Evolutionary conservation across 2,329 filamentous ascomycete species (phyloP), one percentile per base, ranked within the genome.

Genomic region (Sphaceloma murrayae): DNA sequence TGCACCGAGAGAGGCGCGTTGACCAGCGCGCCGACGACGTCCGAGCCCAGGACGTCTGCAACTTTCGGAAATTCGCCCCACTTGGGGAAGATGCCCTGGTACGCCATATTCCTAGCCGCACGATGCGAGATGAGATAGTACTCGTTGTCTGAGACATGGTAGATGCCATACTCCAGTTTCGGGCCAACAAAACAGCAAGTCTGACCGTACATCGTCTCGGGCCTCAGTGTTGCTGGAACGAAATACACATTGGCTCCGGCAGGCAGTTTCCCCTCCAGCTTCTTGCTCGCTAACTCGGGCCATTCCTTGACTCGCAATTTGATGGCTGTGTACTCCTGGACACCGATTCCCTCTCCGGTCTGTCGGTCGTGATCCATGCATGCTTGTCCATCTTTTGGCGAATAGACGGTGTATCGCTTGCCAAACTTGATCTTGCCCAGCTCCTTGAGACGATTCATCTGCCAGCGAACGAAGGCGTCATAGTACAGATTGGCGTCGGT

Each of bases 161-260:
- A 95, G 51, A 98, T 68, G 40, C 89, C 89, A 58, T 98, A 98
- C 33, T 73, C 77, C 57, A 96, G 82, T 59, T 82, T 84, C 7
- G 91, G 89, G 3, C 87, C 85, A 36, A 98, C 85, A 55, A 96
- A 98, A 62, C 88, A 94, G 67, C 85, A 93, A 3, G 80, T 93
- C 65, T 96, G 91, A 30, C 93, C 93, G 61, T 96, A 98, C 89
- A 98, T 96, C 26, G 91, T 98, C 71, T 98, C 91, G 2, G 91
- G 86, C 50, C 91, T 76, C 49, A 98, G 74, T 45, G 91, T 96
- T 11, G 91, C 91, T 9, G 91, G 84, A 9, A 96, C 78, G 56
- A 96, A 82, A 68, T 82, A 96, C 46, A 95, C 81, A 49, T 82
- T 82, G 34, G 85, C 81, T 51, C 75, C 78, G 26, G 79, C 73